phyloP scores from a whole-genome alignment of 2,329 filamentous ascomycete species.

The Aspergillus novofumigatus region DNA sequence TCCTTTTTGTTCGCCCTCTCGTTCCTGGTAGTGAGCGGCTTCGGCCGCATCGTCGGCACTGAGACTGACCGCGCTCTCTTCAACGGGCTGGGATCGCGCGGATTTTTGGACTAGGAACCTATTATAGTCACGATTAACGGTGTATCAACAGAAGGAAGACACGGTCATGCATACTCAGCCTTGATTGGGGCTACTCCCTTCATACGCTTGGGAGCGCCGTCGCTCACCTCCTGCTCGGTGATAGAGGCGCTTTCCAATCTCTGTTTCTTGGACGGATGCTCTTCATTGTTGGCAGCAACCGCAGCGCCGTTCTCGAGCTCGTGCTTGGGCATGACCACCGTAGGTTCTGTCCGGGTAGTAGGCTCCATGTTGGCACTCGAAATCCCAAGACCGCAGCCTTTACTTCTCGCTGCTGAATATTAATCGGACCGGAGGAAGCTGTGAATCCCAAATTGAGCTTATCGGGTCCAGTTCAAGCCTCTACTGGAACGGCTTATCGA shows the following conservation, averaged over 20 bases:
- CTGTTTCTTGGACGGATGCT: conserved; percentile 56
- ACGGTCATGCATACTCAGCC: conserved; percentile 54
- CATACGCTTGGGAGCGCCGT: conserved; percentile 30
- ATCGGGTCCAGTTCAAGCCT: neutral
- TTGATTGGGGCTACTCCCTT: conserved; percentile 69
- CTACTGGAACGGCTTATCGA: neutral
- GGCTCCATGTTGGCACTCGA: conserved; percentile 9
- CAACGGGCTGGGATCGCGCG: conserved; percentile 14
- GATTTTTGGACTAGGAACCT: conserved; percentile 31
- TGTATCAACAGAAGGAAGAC: neutral
- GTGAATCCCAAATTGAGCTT: neutral
- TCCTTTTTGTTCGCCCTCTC: conserved; percentile 34
- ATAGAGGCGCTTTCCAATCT: conserved; percentile 46
- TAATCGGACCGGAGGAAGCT: neutral
- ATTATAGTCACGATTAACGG: conserved; percentile 2
- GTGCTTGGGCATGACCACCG: conserved; percentile 16
- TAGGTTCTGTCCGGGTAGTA: conserved; percentile 2
- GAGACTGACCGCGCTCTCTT: conserved; percentile 51
- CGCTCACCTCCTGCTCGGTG: conserved; percentile 19
- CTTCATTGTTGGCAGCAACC: conserved; percentile 29
- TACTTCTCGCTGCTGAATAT: neutral
- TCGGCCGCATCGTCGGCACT: conserved; percentile 61
- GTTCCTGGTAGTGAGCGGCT: conserved; percentile 47
- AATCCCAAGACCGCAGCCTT: neutral
- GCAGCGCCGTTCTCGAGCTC: conserved; percentile 20